A percentile compares a stretch with the other conserved stretches of the same genome.
Evolutionary conservation across 306 rosid genomes (phyloP).

Genomic region (Bauhinia variegata): DNA sequence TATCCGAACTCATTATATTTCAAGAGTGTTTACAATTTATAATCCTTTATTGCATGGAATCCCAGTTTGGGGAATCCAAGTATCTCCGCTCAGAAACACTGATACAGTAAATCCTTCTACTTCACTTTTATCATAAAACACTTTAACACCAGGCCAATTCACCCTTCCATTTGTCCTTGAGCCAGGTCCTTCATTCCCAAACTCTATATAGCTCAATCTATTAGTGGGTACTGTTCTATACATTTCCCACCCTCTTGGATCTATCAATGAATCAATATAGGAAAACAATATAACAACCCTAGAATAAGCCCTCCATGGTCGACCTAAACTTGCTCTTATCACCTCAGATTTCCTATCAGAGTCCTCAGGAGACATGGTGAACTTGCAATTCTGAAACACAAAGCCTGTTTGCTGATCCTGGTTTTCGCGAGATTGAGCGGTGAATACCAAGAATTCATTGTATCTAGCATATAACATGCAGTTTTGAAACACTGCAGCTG

Average conservation of each 20-base stretch:
- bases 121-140: background rate
- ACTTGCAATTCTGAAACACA: constrained; percentile 5
- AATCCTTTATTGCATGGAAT: constrained; percentile 12
- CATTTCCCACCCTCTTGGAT: constrained; percentile 21
- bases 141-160: constrained; percentile 23
- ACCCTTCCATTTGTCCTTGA: background rate
- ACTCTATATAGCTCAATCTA: background rate
- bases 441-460: background rate
- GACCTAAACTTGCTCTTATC: background rate
- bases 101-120: background rate
- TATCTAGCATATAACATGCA: constrained; percentile 10
- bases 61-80: background rate
- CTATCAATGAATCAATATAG: background rate
- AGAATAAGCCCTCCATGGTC: constrained; percentile 19
- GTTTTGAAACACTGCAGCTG: constrained; percentile 6
- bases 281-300: constrained; percentile 12
- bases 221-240: background rate
- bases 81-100: background rate
- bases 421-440: constrained; percentile 2
- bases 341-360: background rate
- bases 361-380: background rate
- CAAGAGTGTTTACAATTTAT: background rate
- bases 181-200: background rate
- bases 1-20: too few species aligned
- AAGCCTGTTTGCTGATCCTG: background rate